Percentiles rank a stretch among this genome's conserved stretches.
phyloP scores from a whole-genome alignment of 208 protist species.

The Crithidia brevicula region DNA sequence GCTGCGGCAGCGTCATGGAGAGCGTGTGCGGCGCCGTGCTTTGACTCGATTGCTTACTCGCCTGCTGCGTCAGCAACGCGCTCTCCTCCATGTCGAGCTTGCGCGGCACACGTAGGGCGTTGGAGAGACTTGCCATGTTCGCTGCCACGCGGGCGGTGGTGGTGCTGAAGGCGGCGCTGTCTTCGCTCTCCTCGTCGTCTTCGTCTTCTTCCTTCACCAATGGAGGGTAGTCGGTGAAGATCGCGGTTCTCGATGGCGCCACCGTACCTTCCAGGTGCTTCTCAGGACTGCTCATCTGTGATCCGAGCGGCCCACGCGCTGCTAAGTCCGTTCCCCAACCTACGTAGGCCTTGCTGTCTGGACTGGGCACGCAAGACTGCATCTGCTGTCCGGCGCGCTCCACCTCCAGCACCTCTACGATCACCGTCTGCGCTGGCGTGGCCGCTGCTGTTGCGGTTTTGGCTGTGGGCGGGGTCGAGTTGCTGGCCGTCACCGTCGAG shows the following conservation, averaged over 20 bases:
- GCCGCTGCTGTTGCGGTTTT: constrained; percentile 8
- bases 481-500: not conserved
- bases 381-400: not conserved
- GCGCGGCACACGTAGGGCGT: constrained; percentile 3
- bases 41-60: constrained; percentile 16
- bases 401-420: not conserved
- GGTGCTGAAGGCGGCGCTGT: not conserved
- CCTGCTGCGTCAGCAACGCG: not conserved
- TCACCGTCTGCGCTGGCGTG: constrained; percentile 6
- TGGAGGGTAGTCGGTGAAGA: not conserved
- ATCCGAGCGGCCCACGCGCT: not conserved
- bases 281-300: not conserved
- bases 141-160: constrained; percentile 5
- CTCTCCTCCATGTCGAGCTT: constrained; percentile 22
- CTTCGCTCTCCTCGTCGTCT: not conserved
- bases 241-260: not conserved
- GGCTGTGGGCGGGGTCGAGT: constrained; percentile 9
- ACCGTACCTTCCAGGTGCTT: constrained; percentile 10
- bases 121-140: constrained; percentile 18
- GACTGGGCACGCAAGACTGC: not conserved
- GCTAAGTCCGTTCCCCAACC: not conserved
- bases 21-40: not conserved
- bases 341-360: not conserved
- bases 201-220: not conserved
- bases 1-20: constrained; percentile 14